Conservation (phyloP, 2,329 filamentous ascomycete genomes). For the Exophiala xenobiotica region DNA sequence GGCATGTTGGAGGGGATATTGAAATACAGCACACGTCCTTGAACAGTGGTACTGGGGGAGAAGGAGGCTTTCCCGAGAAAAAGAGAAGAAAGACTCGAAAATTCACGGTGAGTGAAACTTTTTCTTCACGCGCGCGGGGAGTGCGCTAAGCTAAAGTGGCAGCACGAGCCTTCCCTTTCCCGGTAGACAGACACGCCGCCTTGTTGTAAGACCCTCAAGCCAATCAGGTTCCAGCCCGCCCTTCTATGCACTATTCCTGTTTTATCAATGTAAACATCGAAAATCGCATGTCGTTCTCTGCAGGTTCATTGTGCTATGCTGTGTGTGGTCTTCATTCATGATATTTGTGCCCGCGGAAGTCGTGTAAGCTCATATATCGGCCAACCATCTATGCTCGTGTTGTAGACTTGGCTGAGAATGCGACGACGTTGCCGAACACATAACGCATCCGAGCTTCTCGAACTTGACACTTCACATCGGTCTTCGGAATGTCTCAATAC, state of each 20-base stretch:
- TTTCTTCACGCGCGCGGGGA: constrained; percentile 43
- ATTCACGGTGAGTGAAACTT: constrained; percentile 13
- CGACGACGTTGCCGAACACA: constrained; percentile 13
- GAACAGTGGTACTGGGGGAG: background rate
- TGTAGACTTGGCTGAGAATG: constrained; percentile 11
- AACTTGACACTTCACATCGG: background rate
- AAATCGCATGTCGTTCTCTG: background rate
- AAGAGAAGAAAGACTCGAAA: constrained; percentile 25
- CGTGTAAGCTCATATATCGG: too few relatives aligned
- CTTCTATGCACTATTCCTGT: background rate
- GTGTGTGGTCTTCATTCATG: too few relatives aligned
- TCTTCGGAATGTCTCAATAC: constrained; percentile 28
- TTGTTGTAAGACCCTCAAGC: too few relatives aligned
- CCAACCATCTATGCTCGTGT: too few relatives aligned
- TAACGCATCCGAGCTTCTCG: constrained; percentile 4
- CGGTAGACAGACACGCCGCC: too few relatives aligned
- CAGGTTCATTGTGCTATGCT: background rate
- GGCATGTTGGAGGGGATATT: constrained; percentile 61
- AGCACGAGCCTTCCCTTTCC: too few relatives aligned
- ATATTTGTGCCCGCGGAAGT: too few relatives aligned
- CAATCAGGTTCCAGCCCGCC: background rate
- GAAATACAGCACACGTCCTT: constrained; percentile 29
- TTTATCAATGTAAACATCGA: background rate
- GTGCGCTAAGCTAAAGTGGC: background rate
- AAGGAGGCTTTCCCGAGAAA: constrained; percentile 27